Conservation (phyloP, 1,284 basidiomycete species). For the Irpex rosettiformis region DNA sequence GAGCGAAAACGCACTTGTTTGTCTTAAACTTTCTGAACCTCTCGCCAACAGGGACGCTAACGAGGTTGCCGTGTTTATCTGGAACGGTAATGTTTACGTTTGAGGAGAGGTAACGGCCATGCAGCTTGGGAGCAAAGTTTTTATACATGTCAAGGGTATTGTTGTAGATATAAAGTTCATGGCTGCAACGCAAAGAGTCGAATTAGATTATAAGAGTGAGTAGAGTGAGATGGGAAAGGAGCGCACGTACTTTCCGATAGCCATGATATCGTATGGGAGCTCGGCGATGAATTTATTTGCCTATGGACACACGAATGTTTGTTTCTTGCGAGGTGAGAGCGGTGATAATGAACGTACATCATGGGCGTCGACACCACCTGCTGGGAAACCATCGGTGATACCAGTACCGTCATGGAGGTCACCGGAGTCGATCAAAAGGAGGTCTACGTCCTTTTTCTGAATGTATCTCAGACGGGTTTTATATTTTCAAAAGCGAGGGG, state of each 20-base stretch:
- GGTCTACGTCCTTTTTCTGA: constrained; percentile 64
- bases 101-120: constrained; percentile 77
- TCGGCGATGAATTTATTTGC: constrained; percentile 69
- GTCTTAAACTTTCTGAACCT: constrained; percentile 77
- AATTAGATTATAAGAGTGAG: neutral
- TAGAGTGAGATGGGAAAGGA: neutral
- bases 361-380: constrained; percentile 70
- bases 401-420: constrained; percentile 84
- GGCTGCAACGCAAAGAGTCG: constrained; percentile 37
- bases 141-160: constrained; percentile 78
- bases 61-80: constrained; percentile 44
- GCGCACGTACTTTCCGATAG: constrained; percentile 74
- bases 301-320: constrained; percentile 29
- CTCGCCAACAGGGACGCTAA: constrained; percentile 62
- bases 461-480: neutral
- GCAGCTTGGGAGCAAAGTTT: constrained; percentile 70
- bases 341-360: constrained; percentile 40
- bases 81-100: constrained; percentile 81
- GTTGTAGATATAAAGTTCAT: constrained; percentile 81
- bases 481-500: neutral
- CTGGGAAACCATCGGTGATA: constrained; percentile 67
- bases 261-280: constrained; percentile 79
- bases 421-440: constrained; percentile 70
- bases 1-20: constrained; percentile 45
- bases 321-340: neutral